Conservation (phyloP, 164 flowering plant genomes). For the Umbilicus rupestris region DNA sequence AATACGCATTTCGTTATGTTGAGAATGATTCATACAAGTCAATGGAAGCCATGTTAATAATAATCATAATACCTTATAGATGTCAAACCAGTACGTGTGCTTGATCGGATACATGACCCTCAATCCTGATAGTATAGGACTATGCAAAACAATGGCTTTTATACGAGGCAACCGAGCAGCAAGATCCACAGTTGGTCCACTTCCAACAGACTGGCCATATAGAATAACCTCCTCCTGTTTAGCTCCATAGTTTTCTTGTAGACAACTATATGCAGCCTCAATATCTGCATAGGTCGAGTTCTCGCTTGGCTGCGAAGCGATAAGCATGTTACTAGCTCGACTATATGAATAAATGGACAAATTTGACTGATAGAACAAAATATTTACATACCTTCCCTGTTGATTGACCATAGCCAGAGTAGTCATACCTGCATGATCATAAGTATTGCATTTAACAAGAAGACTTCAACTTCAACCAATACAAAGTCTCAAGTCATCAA, state of each 20-base stretch:
- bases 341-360: neutral
- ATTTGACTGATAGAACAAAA: neutral
- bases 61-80: constrained; percentile 41
- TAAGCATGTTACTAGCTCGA: neutral
- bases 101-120: constrained; percentile 74
- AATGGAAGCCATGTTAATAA: neutral
- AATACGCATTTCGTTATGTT: neutral
- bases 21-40: neutral
- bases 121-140: constrained; percentile 58
- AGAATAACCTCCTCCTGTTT: constrained; percentile 60
- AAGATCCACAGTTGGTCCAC: constrained; percentile 65
- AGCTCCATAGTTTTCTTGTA: constrained; percentile 50
- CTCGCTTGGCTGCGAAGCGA: constrained; percentile 48
- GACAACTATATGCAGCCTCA: constrained; percentile 67
- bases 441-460: neutral
- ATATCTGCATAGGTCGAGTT: constrained; percentile 67
- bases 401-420: constrained; percentile 93
- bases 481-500: neutral
- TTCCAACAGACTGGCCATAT: constrained; percentile 71
- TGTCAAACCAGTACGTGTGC: constrained; percentile 68
- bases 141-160: constrained; percentile 53
- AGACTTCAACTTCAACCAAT: neutral
- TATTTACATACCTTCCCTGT: constrained; percentile 59
- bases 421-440: constrained; percentile 63
- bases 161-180: constrained; percentile 54